A percentile compares a stretch with the other conserved stretches of the same genome.
These are phyloP conservation scores for Bipolaris oryzae DNA, from an alignment of 2,329 filamentous ascomycete species.

Conservation along the genomic window DNA sequence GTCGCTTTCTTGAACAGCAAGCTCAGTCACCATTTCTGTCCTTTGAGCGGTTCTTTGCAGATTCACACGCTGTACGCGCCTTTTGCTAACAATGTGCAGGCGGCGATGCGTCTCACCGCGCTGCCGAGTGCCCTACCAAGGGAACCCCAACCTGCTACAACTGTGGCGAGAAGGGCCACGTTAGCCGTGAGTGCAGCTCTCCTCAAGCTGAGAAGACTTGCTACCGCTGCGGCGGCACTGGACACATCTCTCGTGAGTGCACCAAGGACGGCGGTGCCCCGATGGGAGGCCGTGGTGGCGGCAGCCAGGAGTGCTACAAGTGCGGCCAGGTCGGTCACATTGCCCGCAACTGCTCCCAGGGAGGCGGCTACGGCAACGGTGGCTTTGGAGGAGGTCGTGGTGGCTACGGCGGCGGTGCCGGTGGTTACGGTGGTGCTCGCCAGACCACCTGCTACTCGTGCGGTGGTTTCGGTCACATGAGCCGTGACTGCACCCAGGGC, in stretches of 20 bases:
- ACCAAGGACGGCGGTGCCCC: constrained; percentile 58
- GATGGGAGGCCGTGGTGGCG: constrained; percentile 50
- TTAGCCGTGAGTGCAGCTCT: constrained; percentile 84
- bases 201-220: constrained; percentile 82
- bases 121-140: constrained; percentile 59
- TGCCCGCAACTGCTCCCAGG: constrained; percentile 84
- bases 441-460: constrained; percentile 90
- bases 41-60: neutral
- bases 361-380: constrained; percentile 51
- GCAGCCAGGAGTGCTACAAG: constrained; percentile 85
- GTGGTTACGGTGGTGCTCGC: constrained; percentile 52
- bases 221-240: constrained; percentile 77
- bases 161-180: constrained; percentile 57
- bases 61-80: neutral
- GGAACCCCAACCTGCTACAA: constrained; percentile 57
- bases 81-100: constrained; percentile 42
- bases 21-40: neutral
- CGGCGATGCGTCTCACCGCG: constrained; percentile 57
- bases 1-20: neutral
- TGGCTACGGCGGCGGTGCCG: constrained; percentile 47
- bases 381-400: constrained; percentile 58
- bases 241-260: constrained; percentile 92
- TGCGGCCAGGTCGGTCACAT: constrained; percentile 97
- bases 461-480: constrained; percentile 96
- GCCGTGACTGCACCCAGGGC: constrained; percentile 96